Base-by-base conservation (phyloP, 176 grass and related monocot genomes). In the Musa acuminata region DNA sequence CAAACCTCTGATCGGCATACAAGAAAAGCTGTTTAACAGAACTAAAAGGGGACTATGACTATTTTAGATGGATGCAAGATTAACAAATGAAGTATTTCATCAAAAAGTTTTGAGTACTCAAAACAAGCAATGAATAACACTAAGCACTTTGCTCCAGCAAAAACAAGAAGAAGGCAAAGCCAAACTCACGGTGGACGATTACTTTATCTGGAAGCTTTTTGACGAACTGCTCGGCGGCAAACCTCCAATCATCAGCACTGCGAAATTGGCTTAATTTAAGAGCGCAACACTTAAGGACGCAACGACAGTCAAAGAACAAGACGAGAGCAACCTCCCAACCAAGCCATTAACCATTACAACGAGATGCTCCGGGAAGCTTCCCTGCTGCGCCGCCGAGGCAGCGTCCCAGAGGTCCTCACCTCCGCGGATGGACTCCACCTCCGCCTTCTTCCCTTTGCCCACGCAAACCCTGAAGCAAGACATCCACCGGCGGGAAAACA, bases 321-420 rank as follows among this genome's bases (percentile, higher is more conserved):
- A 72, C 11, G n/a, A 9, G 35, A 80, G 79, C 80, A 69, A 98
- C 95, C 95, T 98, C 71, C 95, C 95, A 16, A 98, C 90, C 80
- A 98, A 92, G 57, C 95, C 95, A 87, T 98, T 98, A 55, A 98
- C 95, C 95, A 98, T 98, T 55, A 98, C 75, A 52, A 98, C 89
- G 43, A 94, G 84, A 76, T 98, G 90, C 80, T 98, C 90, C 1
- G 95, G 90, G 81, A 87, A 94, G 0, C 69, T 60, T 76, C 90
- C 90, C 6, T 78, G 82, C n/a, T 85, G 80, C 49, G 64, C 84
- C 52, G 88, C 88, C 1, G 84, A 85, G 49, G 58, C 72, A 1
- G 84, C 80, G 63, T 88, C 93, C 95, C 95, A 98, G 25, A 91
- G 69, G 66, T 98, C 95, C 60, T 93, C 84, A 81, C 88, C 87